Evolutionary conservation across 306 rosid genomes (phyloP).

Genomic region (Castanea sativa): DNA sequence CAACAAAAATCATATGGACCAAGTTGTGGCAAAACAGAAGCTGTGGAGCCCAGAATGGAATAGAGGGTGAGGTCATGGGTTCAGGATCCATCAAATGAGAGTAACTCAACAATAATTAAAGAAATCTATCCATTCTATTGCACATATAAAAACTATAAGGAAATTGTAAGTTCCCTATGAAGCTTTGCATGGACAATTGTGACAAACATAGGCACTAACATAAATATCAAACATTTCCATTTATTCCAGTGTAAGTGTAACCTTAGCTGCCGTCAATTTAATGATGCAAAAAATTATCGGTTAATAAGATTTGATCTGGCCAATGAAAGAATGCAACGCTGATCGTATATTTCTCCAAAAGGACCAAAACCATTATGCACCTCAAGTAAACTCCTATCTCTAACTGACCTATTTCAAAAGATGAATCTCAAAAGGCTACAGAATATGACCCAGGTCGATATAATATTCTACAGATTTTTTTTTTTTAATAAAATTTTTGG

Average conservation of each 20-base stretch:
- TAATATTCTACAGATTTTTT: not conserved
- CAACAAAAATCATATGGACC: not conserved
- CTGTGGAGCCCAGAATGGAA: not conserved
- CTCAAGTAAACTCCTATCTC: not conserved
- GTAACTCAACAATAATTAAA: not conserved
- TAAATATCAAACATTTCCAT: not conserved
- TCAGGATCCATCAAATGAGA: not conserved
- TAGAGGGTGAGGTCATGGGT: not conserved
- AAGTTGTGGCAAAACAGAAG: not conserved
- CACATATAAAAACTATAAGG: too few species aligned
- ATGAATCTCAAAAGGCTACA: not conserved
- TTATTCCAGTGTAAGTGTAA: not conserved
- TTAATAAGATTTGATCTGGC: not conserved
- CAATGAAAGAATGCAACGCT: not conserved
- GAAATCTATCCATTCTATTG: too few species aligned
- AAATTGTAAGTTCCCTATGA: not conserved
- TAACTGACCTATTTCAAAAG: not conserved
- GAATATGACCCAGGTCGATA: not conserved
- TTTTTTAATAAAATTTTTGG: too few species aligned
- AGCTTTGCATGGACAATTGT: not conserved
- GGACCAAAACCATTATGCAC: not conserved
- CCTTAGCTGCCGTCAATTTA: not conserved
- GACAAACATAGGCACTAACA: not conserved
- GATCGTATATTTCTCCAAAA: not conserved
- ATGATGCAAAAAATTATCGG: too few species aligned